phyloP scores from a whole-genome alignment of 108 stramenopile genomes.

The Conticribra guillardii region DNA sequence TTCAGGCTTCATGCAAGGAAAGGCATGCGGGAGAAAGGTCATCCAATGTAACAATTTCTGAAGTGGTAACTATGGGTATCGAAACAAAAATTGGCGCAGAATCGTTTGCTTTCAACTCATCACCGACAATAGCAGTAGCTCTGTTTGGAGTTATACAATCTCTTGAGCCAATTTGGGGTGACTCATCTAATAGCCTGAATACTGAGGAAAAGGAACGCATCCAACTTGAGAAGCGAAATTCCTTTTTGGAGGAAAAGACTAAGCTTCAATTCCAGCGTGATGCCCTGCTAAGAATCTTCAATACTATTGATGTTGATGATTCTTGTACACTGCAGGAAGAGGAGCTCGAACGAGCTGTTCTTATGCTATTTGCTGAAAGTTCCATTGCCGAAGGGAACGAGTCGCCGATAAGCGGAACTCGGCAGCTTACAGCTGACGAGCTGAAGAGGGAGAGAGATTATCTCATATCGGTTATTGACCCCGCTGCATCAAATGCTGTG shows the following conservation, averaged over 20 bases:
- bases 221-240: background rate
- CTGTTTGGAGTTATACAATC: constrained; percentile 8
- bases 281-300: constrained; percentile 10
- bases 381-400: background rate
- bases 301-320: constrained; percentile 17
- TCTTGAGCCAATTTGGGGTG: background rate
- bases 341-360: constrained; percentile 17
- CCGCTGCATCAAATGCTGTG: constrained; percentile 21
- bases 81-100: constrained; percentile 2
- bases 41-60: background rate
- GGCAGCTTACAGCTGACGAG: constrained; percentile 33
- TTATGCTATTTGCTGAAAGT: constrained; percentile 8
- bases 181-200: background rate
- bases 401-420: no score
- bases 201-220: background rate
- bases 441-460: constrained; percentile 19
- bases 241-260: background rate
- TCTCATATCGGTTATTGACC: constrained; percentile 23
- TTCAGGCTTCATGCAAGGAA: constrained; percentile 4
- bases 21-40: background rate
- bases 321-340: constrained; percentile 9
- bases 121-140: constrained; percentile 16
- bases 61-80: constrained; percentile 1
- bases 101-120: constrained; percentile 9
- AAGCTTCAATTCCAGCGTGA: constrained; percentile 3